phyloP scores from a whole-genome alignment of 306 rosid genomes.

The Parietaria judaica region DNA sequence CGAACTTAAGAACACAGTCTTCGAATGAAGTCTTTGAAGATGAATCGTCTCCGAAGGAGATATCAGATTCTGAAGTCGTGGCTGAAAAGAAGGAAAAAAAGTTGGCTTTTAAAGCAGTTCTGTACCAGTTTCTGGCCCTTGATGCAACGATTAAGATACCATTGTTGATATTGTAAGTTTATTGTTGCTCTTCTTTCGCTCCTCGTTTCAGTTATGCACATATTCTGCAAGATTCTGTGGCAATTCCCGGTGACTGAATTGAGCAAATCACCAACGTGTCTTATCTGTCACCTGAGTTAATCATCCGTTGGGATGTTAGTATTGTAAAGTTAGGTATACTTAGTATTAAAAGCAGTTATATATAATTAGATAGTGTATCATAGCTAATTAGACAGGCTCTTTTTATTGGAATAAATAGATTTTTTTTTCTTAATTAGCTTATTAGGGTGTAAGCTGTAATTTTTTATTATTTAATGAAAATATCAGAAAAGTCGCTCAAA shows the following conservation, averaged over 20 bases:
- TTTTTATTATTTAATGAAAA: too few relatives aligned
- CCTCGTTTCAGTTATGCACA: background rate
- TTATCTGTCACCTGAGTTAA: too few relatives aligned
- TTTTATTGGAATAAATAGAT: too few relatives aligned
- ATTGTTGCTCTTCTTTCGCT: conserved; percentile 8
- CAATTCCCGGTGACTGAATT: background rate
- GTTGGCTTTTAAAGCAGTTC: conserved; percentile 33
- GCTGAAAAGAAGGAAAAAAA: conserved; percentile 29
- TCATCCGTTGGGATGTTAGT: too few relatives aligned
- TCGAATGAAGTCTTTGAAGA: conserved; percentile 42
- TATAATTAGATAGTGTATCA: too few relatives aligned
- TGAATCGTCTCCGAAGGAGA: conserved; percentile 33
- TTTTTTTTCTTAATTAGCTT: too few relatives aligned
- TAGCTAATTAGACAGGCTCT: too few relatives aligned
- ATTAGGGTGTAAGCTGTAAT: too few relatives aligned
- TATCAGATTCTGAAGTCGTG: conserved; percentile 32
- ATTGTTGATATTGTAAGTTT: conserved; percentile 70
- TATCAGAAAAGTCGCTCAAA: too few relatives aligned
- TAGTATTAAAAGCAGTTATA: too few relatives aligned
- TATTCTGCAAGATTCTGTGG: conserved; percentile 3
- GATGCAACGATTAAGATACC: conserved; percentile 67
- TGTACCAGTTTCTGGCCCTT: conserved; percentile 47
- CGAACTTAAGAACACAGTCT: conserved; percentile 53
- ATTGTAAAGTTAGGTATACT: too few relatives aligned
- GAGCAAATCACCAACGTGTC: too few relatives aligned